Base-by-base conservation (phyloP, 2,329 filamentous ascomycete genomes). In the Cryphonectria carpinicola region DNA sequence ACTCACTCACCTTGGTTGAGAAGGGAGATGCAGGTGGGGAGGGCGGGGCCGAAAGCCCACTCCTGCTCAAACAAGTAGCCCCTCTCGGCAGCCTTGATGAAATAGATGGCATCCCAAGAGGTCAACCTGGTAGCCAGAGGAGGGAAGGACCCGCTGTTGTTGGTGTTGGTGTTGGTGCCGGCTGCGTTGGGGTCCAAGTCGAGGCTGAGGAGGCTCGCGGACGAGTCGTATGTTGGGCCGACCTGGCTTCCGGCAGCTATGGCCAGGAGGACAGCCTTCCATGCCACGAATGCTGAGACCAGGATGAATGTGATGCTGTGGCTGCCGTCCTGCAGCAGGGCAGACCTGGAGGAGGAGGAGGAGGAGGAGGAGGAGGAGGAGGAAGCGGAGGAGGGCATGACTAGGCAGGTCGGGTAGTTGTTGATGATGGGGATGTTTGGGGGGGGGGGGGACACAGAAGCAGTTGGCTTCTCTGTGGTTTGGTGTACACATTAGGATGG, bases 81-180 rank as follows among this genome's bases (percentile, higher is more conserved):
- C 14, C 87, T 84, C 58, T 84, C 84, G 5, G 92, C 88, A 61
- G 84, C 79, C 74, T 89, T 86, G 71, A 90, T 82, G 76, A 91
- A 95, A 79, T 95, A 96, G 74, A 97, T 84, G 43, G 90, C 92
- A 79, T 97, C 93, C 93, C 93, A 97, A 79, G 92, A 86, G 8
- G 90, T 89, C 70, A 96, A 82, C 60, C 88, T 88, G 46, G 85
- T 80, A 28, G 84, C 79, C 2, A 92, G 46, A 49, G 46, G 22
- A 49, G 46, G 46, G 8, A 22, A 17, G 52, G 43, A 73, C 73
- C 65, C 67, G 41, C 8, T 46, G 41, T 2, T 52, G 63, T n/a
- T 46, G 65, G 32, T 68, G 69, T 60, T 77, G 17, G 83, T 70
- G 66, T 78, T 76, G 69, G 76, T 69, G 70, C 76, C 77, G 75